Base-by-base conservation (phyloP, 148 eudicot genomes). In the Cornus kousa region DNA sequence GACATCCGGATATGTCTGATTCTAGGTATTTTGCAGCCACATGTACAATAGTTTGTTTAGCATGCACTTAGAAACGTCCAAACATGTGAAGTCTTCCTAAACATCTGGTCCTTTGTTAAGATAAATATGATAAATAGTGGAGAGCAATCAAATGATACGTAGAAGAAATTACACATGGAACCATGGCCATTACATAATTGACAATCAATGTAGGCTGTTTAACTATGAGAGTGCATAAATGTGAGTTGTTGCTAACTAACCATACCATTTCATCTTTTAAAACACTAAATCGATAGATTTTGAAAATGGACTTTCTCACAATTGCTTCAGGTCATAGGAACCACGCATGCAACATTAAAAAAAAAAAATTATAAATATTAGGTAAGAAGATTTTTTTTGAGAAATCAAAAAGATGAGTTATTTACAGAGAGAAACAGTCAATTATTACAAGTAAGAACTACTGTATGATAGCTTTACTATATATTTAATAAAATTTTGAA, bases 31-130 rank as follows among this genome's bases (percentile, higher is more conserved):
- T 89, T 46, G 87, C 79, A 82, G 95, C 92, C 20, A 90, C 89
- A 62, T 88, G 88, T 83, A 96, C 82, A 71, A 96, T 88, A 76
- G 94, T 87, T 90, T 96, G 88, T 96, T 96, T 89, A 96, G 81
- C 85, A 78, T 84, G 90, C 99, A 96, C 75, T 96, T 97, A 69
- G 98, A 92, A 74, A 87, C 82, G 83, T 96, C 99, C 83, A 96
- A 82, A 85, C 98, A 93, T 32, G 99, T 92, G 79, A 90, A 93
- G 82, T 92, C 97, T 85, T 96, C 99, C 99, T 98, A 96, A 92
- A 81, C 83, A 88, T 88, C 99, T 68, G 88, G 62, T 76, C 64
- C 50, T 24, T 60, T 80, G 92, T 95, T 87, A 90, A 93, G 95
- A 91, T 59, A 77, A 72, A 66, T 31, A 75, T 11, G 68, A 73